phyloP scores from a whole-genome alignment of 2,329 filamentous ascomycete species.

The Botrytis fragariae region DNA sequence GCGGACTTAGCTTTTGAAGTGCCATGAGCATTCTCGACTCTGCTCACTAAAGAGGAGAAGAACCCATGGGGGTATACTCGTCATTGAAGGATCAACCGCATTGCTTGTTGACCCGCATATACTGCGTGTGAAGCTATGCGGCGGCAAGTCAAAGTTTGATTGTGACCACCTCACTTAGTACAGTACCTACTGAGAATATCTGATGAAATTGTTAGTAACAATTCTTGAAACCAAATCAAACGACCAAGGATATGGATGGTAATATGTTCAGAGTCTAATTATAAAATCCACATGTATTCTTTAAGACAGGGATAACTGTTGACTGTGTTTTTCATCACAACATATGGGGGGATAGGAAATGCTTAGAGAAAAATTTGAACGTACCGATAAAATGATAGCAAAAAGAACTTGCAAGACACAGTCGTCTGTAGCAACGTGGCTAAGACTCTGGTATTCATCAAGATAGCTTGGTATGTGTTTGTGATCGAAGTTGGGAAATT shows the following conservation, averaged over 20 bases:
- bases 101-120: not conserved
- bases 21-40: not conserved
- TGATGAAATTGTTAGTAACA: not conserved
- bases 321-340: constrained; percentile 22
- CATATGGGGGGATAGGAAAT: not conserved
- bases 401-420: not conserved
- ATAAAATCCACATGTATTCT: constrained; percentile 21
- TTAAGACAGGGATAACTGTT: constrained; percentile 24
- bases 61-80: not conserved
- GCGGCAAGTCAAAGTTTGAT: not conserved
- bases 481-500: not conserved
- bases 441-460: not conserved
- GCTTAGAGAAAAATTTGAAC: not conserved
- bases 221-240: constrained; percentile 10
- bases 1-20: constrained; percentile 9
- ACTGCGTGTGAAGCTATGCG: not conserved
- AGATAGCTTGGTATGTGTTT: not conserved
- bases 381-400: constrained; percentile 12
- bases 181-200: constrained; percentile 5
- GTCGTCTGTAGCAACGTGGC: not conserved
- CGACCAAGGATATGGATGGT: not conserved
- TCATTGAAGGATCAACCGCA: not conserved
- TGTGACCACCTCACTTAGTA: not conserved
- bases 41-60: not conserved
- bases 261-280: constrained; percentile 22